A percentile compares a stretch with the other conserved stretches of the same genome.
Conservation (phyloP, 345 rosid species). For the Luvunga scandens region DNA sequence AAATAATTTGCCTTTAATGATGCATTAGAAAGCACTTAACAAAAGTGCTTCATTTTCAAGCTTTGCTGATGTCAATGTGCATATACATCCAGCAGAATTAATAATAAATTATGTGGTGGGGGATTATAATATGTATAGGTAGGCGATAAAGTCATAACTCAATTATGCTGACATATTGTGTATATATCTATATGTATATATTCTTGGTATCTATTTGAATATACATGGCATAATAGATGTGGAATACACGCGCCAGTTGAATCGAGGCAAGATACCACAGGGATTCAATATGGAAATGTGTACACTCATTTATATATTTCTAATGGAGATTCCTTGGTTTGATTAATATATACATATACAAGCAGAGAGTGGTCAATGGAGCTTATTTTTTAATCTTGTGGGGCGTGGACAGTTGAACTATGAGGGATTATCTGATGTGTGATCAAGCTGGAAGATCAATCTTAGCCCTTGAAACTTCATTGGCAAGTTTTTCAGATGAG, state of each 20-base stretch:
- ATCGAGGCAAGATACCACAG: constrained; percentile 25
- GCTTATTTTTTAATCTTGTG: neutral
- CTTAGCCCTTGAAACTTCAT: neutral
- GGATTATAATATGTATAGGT: neutral
- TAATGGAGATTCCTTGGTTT: constrained; percentile 17
- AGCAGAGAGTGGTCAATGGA: neutral
- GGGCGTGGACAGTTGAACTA: neutral
- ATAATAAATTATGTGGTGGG: neutral
- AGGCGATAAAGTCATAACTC: constrained; percentile 1
- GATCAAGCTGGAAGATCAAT: constrained; percentile 15
- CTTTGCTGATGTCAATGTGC: neutral
- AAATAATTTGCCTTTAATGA: neutral
- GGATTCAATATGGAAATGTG: constrained; percentile 22
- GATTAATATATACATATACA: neutral
- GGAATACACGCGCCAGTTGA: constrained; percentile 24
- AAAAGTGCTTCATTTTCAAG: neutral
- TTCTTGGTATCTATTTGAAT: neutral
- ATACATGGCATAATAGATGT: neutral
- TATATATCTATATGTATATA: no score
- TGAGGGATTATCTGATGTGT: constrained; percentile 18
- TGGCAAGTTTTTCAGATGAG: neutral
- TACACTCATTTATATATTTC: constrained; percentile 5
- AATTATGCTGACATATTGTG: neutral
- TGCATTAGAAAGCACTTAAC: neutral
- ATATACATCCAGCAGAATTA: neutral